Percentiles rank a stretch among this genome's conserved stretches.
phyloP scores from a whole-genome alignment of 2,329 filamentous ascomycete species.

The Calonectria henricotiae region DNA sequence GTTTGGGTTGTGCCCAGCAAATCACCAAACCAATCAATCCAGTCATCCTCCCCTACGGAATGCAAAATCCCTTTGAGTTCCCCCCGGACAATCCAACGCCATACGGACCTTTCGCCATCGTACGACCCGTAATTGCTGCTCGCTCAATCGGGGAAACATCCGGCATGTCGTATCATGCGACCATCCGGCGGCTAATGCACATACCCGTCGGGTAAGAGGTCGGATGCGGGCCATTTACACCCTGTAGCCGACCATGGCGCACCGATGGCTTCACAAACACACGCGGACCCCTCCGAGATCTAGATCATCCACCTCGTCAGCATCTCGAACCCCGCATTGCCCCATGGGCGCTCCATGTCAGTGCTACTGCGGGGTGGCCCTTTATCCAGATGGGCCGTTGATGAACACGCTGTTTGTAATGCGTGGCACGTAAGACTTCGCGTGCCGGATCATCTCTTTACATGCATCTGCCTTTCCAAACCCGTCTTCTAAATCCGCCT shows the following conservation, averaged over 20 bases:
- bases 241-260: constrained; percentile 26
- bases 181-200: constrained; percentile 23
- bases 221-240: constrained; percentile 21
- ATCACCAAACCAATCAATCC: neutral
- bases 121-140: neutral
- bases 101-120: neutral
- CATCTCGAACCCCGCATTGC: constrained; percentile 28
- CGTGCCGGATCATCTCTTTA: constrained; percentile 29
- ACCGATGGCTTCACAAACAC: neutral
- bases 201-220: constrained; percentile 13
- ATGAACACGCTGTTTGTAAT: constrained; percentile 32
- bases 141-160: constrained; percentile 12
- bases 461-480: constrained; percentile 12
- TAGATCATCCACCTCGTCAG: neutral
- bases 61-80: neutral
- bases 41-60: neutral
- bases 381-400: constrained; percentile 25
- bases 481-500: constrained; percentile 30
- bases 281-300: constrained; percentile 15
- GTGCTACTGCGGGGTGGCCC: constrained; percentile 28
- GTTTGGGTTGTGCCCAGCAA: neutral
- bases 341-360: constrained; percentile 29
- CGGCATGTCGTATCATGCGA: constrained; percentile 20
- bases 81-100: neutral
- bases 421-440: neutral